Evolutionary conservation across 345 rosid genomes (phyloP).

Genomic region (Bruguiera parviflora): DNA sequence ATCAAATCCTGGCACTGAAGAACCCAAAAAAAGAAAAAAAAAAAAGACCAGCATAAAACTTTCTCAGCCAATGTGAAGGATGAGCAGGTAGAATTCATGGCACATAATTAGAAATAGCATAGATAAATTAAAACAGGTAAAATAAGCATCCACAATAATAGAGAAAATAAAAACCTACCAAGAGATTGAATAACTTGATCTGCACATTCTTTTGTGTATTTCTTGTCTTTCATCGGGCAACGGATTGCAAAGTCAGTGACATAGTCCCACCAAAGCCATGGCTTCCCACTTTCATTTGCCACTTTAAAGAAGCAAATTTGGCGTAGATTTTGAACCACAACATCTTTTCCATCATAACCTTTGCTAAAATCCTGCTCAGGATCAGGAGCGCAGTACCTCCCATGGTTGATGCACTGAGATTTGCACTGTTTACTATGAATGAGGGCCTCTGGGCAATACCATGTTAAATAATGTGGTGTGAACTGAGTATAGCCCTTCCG

Average conservation of each 20-base stretch:
- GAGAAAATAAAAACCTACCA: slow-evolving; percentile 34
- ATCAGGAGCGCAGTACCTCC: slow-evolving; percentile 73
- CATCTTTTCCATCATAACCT: slow-evolving; percentile 63
- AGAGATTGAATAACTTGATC: slow-evolving; percentile 52
- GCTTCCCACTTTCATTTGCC: slow-evolving; percentile 53
- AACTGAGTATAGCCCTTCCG: slow-evolving; percentile 54
- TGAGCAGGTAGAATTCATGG: too few species aligned
- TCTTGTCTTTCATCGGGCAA: slow-evolving; percentile 62
- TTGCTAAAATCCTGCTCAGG: slow-evolving; percentile 58
- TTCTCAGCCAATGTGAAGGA: too few species aligned
- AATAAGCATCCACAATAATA: neutral
- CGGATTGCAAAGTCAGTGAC: slow-evolving; percentile 62
- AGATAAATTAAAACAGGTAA: neutral
- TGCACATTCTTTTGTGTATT: slow-evolving; percentile 59
- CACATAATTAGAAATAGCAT: too few species aligned
- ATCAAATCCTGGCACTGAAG: too few species aligned
- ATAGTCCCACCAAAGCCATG: slow-evolving; percentile 84
- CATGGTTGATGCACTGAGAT: slow-evolving; percentile 67
- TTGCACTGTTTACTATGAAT: slow-evolving; percentile 47
- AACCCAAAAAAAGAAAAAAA: too few species aligned
- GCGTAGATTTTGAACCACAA: slow-evolving; percentile 61
- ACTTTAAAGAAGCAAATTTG: slow-evolving; percentile 57
- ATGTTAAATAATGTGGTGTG: slow-evolving; percentile 63
- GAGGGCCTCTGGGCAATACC: slow-evolving; percentile 53
- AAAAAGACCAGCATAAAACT: too few species aligned